These are phyloP conservation scores for Neurospora sp. DNA, from an alignment of 2,329 filamentous ascomycete species.

Conservation along the genomic window DNA sequence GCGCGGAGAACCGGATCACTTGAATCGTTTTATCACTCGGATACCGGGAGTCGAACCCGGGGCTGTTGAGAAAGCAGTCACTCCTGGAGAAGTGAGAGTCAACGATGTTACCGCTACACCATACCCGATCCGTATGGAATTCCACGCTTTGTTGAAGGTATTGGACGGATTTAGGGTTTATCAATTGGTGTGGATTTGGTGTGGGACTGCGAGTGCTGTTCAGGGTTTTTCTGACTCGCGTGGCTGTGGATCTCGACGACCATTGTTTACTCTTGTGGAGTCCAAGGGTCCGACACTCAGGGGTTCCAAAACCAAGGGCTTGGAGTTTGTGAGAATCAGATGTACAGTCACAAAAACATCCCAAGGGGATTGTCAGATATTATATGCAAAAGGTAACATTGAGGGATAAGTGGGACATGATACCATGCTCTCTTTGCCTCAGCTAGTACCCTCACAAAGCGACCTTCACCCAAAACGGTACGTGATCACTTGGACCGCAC, in stretches of 20 bases:
- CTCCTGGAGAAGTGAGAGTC: neutral
- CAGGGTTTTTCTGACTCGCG: neutral
- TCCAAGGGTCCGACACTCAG: neutral
- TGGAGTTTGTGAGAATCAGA: neutral
- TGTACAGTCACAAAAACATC: neutral
- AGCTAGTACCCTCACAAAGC: neutral
- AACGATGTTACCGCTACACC: neutral
- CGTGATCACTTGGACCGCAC: slow-evolving; percentile 42
- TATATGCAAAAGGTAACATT: neutral
- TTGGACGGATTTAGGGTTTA: neutral
- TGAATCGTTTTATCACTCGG: slow-evolving; percentile 1
- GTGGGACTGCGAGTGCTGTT: neutral
- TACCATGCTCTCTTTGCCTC: neutral
- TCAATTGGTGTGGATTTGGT: neutral
- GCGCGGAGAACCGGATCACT: neutral
- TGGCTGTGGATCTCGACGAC: neutral
- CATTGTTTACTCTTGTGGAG: neutral
- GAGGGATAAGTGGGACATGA: neutral
- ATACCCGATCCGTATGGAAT: neutral
- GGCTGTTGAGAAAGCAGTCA: slow-evolving; percentile 1
- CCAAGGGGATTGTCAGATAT: neutral
- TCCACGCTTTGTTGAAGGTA: neutral
- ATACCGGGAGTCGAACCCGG: slow-evolving; percentile 4
- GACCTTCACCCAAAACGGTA: slow-evolving; percentile 35
- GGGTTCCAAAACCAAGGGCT: neutral